Conservation (phyloP, 305 asterid species). For the Solanum chacoense region DNA sequence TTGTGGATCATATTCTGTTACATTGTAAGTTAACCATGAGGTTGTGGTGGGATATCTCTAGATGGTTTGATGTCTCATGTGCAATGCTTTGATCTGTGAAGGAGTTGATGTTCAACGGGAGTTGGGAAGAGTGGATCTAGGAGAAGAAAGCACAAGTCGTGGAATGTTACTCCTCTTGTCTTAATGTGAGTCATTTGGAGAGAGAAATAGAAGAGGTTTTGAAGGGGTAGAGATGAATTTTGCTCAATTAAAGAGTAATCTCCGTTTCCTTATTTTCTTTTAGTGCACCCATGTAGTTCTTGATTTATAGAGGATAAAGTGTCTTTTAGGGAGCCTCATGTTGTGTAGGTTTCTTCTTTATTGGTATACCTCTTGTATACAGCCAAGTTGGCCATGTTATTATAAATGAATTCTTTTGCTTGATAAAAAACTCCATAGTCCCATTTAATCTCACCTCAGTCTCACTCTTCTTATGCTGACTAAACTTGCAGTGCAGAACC, state of each 20-base stretch:
- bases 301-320: neutral
- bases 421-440: neutral
- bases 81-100: neutral
- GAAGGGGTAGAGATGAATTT: neutral
- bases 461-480: neutral
- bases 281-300: neutral
- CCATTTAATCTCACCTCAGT: neutral
- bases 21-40: neutral
- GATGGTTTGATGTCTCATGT: neutral
- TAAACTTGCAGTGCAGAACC: neutral
- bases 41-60: neutral
- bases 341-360: neutral
- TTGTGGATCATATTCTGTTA: neutral
- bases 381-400: neutral
- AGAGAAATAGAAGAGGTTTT: neutral
- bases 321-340: neutral
- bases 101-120: neutral
- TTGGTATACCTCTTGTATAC: neutral
- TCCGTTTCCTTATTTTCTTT: neutral
- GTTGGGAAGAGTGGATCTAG: neutral
- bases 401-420: neutral
- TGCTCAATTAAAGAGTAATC: neutral
- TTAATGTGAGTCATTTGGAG: neutral
- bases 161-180: neutral
- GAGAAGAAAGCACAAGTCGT: neutral